Conservation (phyloP, 306 rosid species). For the Mimosa pudica region DNA sequence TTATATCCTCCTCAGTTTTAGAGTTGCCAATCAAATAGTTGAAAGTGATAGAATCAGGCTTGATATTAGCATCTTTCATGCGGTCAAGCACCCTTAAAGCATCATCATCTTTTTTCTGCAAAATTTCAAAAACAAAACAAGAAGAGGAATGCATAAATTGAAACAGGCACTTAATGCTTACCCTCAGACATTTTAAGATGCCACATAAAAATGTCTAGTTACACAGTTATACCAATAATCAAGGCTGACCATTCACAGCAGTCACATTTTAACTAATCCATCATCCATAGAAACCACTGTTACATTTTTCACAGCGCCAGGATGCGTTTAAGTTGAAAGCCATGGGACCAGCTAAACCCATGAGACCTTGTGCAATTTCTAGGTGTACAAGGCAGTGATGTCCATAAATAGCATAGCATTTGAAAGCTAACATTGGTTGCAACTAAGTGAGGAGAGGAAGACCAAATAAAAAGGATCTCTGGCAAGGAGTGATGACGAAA, state of each 20-base stretch:
- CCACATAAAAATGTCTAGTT: background rate
- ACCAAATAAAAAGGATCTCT: background rate
- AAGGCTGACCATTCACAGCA: slow-evolving; percentile 8
- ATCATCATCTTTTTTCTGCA: slow-evolving; percentile 65
- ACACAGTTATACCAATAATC: slow-evolving; percentile 17
- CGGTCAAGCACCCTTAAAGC: slow-evolving; percentile 61
- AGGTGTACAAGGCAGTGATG: slow-evolving; percentile 10
- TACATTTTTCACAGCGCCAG: slow-evolving; percentile 18
- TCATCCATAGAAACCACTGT: slow-evolving; percentile 1
- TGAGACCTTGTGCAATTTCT: slow-evolving; percentile 1
- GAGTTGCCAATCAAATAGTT: slow-evolving; percentile 63
- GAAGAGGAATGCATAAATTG: slow-evolving; percentile 20
- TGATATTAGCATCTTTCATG: slow-evolving; percentile 59
- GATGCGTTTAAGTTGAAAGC: background rate
- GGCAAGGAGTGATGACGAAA: background rate
- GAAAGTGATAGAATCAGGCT: slow-evolving; percentile 78
- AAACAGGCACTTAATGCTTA: slow-evolving; percentile 14
- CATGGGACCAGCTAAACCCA: slow-evolving; percentile 9
- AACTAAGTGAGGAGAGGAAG: background rate
- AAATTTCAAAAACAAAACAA: slow-evolving; percentile 27
- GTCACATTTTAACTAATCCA: slow-evolving; percentile 5
- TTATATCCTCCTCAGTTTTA: slow-evolving; percentile 63
- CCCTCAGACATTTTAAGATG: background rate
- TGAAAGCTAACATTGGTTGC: slow-evolving; percentile 12
- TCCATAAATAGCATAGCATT: background rate